A percentile compares a stretch with the other conserved stretches of the same genome.
Conservation (phyloP, 2,329 filamentous ascomycete genomes). For the Paecilomyces formosus region DNA sequence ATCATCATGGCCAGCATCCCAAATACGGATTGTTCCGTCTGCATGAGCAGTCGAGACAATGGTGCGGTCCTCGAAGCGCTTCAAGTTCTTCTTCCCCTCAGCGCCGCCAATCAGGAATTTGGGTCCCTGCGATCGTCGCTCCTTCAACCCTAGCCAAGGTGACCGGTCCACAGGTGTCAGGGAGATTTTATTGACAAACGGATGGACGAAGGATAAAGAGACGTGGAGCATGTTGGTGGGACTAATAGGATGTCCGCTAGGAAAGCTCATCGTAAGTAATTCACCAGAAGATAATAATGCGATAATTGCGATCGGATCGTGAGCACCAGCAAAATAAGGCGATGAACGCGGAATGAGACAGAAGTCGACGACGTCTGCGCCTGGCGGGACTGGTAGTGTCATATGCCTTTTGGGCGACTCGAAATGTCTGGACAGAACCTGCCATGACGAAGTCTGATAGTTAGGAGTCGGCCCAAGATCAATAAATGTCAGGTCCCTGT, state of each 20-base stretch:
- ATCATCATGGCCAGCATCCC: slow-evolving; percentile 87
- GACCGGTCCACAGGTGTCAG: slow-evolving; percentile 69
- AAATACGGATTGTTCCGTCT: slow-evolving; percentile 84
- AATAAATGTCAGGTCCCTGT: slow-evolving; percentile 77
- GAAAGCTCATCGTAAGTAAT: slow-evolving; percentile 82
- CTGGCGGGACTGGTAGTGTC: slow-evolving; percentile 66
- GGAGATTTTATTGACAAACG: slow-evolving; percentile 68
- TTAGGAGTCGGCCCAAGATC: slow-evolving; percentile 83
- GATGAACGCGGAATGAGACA: slow-evolving; percentile 74
- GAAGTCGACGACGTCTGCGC: slow-evolving; percentile 70
- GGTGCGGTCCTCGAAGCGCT: slow-evolving; percentile 74
- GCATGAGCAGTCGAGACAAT: slow-evolving; percentile 81
- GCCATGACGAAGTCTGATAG: slow-evolving; percentile 88
- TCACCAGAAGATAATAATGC: slow-evolving; percentile 78
- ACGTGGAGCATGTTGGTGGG: slow-evolving; percentile 90
- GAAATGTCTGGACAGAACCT: slow-evolving; percentile 70
- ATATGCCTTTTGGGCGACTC: slow-evolving; percentile 64
- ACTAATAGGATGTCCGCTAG: slow-evolving; percentile 80
- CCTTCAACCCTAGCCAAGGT: slow-evolving; percentile 85
- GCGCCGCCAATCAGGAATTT: slow-evolving; percentile 71
- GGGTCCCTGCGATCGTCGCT: slow-evolving; percentile 72
- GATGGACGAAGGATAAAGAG: slow-evolving; percentile 80
- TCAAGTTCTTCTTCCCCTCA: slow-evolving; percentile 60
- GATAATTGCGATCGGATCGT: slow-evolving; percentile 84
- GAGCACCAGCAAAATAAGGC: slow-evolving; percentile 78